Percentiles rank a stretch among this genome's conserved stretches.
Conservation (phyloP, 148 eudicot genomes). For the Suaeda aralocaspica region DNA sequence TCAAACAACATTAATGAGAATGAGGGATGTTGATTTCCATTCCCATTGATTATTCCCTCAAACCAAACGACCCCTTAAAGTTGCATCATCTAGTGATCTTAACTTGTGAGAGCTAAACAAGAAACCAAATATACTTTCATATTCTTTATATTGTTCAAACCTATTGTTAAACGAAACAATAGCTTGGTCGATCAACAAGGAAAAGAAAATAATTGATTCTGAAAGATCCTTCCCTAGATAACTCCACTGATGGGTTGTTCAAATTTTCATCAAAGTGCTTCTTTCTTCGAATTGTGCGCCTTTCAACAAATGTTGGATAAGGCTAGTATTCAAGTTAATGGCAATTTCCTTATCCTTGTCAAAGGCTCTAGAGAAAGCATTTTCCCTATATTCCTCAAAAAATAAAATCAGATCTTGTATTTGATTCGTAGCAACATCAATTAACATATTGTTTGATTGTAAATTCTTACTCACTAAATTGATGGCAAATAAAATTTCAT, state of each 20-base stretch:
- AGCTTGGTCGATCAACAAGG: constrained; percentile 30
- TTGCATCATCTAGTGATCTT: constrained; percentile 8
- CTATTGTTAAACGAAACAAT: not conserved
- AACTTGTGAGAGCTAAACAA: constrained; percentile 12
- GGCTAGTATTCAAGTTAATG: too few relatives aligned
- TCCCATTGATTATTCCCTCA: too few relatives aligned
- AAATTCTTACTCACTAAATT: not conserved
- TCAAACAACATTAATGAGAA: too few relatives aligned
- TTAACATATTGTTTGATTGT: not conserved
- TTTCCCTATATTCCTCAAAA: not conserved
- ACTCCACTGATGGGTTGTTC: not conserved
- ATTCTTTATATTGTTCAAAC: constrained; percentile 17
- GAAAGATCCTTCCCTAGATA: constrained; percentile 1
- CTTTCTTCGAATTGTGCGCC: too few relatives aligned
- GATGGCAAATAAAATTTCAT: not conserved
- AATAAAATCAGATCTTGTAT: not conserved
- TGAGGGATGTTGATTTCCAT: too few relatives aligned
- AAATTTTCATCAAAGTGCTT: not conserved
- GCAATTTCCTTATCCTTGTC: not conserved
- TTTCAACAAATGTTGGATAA: too few relatives aligned
- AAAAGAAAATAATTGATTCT: constrained; percentile 20
- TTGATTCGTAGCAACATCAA: not conserved
- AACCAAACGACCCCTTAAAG: too few relatives aligned
- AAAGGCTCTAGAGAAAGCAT: not conserved
- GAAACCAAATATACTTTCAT: constrained; percentile 24